Percentiles rank a stretch among this genome's conserved stretches.
Conservation (phyloP, 495 filamentous ascomycete species). For the Jackrogersella multiformis region DNA sequence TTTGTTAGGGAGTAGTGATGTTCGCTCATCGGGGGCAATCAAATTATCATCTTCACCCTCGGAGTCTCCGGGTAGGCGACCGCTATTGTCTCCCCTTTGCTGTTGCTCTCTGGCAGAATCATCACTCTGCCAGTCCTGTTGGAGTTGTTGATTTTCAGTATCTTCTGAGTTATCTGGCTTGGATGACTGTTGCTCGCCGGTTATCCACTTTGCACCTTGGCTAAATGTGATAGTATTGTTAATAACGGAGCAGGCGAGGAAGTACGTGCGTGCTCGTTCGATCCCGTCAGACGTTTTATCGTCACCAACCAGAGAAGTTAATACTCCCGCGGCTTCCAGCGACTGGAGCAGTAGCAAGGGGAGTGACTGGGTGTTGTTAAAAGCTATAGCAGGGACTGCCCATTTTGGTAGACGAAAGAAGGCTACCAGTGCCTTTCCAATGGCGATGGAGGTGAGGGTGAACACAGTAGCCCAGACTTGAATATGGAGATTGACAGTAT, state of each 20-base stretch:
- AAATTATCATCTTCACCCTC: constrained; percentile 2
- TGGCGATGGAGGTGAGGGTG: constrained; percentile 61
- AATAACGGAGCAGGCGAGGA: constrained; percentile 62
- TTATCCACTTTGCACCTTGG: constrained; percentile 31
- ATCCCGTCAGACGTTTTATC: constrained; percentile 60
- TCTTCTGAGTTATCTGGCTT: constrained; percentile 1
- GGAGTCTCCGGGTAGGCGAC: not conserved
- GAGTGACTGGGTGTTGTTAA: constrained; percentile 81
- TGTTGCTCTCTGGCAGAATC: not conserved
- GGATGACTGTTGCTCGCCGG: constrained; percentile 9
- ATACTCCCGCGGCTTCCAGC: constrained; percentile 70
- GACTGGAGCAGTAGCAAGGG: constrained; percentile 74
- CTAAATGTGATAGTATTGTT: constrained; percentile 62
- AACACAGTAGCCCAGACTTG: constrained; percentile 69
- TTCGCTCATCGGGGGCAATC: constrained; percentile 18
- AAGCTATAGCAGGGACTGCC: constrained; percentile 72
- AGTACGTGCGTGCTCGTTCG: constrained; percentile 74
- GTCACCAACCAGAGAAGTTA: constrained; percentile 60
- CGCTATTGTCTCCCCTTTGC: not conserved
- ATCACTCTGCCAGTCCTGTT: not conserved
- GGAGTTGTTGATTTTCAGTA: constrained; percentile 10
- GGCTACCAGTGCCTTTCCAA: constrained; percentile 58
- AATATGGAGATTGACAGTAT: not conserved
- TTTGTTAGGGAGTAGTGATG: constrained; percentile 29
- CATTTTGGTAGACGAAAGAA: constrained; percentile 68